Conservation (phyloP, 129 eudicot genomes). For the Silybum marianum region DNA sequence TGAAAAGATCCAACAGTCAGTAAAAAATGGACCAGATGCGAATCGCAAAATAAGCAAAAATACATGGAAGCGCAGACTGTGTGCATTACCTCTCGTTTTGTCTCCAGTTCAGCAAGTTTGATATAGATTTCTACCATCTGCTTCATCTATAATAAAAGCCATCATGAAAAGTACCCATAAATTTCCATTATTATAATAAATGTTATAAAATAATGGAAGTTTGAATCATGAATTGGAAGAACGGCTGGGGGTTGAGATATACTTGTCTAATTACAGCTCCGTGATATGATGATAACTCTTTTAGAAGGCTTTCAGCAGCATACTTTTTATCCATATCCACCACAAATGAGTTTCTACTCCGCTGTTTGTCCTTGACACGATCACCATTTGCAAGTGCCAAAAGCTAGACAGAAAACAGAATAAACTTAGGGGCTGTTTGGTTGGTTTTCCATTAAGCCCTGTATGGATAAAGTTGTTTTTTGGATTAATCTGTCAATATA, state of each 20-base stretch:
- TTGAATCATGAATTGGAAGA: not conserved
- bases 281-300: constrained; percentile 71
- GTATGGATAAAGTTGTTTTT: too few species aligned
- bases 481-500: too few species aligned
- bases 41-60: not conserved
- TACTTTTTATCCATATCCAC: constrained; percentile 94
- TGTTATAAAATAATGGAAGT: not conserved
- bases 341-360: constrained; percentile 92
- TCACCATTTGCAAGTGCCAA: constrained; percentile 96
- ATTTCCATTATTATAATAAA: not conserved
- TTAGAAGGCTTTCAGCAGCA: constrained; percentile 90
- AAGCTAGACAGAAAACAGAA: constrained; percentile 50
- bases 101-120: constrained; percentile 95
- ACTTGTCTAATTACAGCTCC: constrained; percentile 87
- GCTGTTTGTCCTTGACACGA: constrained; percentile 96
- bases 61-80: not conserved
- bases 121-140: constrained; percentile 96
- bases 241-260: not conserved
- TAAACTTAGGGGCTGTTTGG: not conserved
- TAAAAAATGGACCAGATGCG: constrained; percentile 8
- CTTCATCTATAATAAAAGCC: constrained; percentile 59
- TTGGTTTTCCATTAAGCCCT: too few species aligned
- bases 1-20: constrained; percentile 4
- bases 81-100: constrained; percentile 76
- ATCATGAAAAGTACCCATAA: constrained; percentile 4